These are phyloP conservation scores for Metschnikowia koreensis DNA, from an alignment of 805 yeast genomes.

Conservation along the genomic window DNA sequence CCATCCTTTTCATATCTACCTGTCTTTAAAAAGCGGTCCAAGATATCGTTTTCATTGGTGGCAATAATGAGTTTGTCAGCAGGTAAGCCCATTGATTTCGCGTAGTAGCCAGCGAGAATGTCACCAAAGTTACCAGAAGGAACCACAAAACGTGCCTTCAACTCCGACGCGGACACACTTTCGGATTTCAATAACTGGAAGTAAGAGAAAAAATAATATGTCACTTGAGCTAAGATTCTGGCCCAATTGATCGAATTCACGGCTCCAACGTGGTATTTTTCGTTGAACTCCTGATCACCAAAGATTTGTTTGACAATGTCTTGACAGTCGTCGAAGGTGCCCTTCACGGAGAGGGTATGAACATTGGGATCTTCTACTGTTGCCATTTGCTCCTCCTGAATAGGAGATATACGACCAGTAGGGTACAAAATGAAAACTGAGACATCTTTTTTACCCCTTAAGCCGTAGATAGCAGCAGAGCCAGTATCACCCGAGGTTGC, in stretches of 20 bases:
- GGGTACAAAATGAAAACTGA: constrained; percentile 95
- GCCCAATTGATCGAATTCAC: constrained; percentile 99
- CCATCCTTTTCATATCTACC: constrained; percentile 79
- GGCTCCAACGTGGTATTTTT: constrained; percentile 91
- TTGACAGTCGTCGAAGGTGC: constrained; percentile 98
- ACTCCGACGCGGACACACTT: constrained; percentile 3
- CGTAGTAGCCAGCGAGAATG: constrained; percentile 93
- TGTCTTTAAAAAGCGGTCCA: constrained; percentile 85
- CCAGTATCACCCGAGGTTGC: constrained; percentile 99
- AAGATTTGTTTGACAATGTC: constrained; percentile 91
- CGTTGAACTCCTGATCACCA: constrained; percentile 85
- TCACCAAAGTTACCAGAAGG: constrained; percentile 99
- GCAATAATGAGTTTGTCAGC: constrained; percentile 84
- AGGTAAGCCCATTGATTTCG: constrained; percentile 94
- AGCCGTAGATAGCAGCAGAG: constrained; percentile 97
- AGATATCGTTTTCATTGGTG: constrained; percentile 92
- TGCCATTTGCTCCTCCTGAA: constrained; percentile 98
- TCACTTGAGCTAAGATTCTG: constrained; percentile 94
- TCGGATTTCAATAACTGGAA: constrained; percentile 58
- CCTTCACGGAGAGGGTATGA: constrained; percentile 91
- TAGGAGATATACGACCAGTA: constrained; percentile 94
- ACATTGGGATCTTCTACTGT: constrained; percentile 91
- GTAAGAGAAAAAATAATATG: constrained; percentile 92
- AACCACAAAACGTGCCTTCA: constrained; percentile 77
- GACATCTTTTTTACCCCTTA: constrained; percentile 96